A percentile compares a stretch with the other conserved stretches of the same genome.
phyloP scores from a whole-genome alignment of 2,329 filamentous ascomycete genomes.

The Colletotrichum liriopes region DNA sequence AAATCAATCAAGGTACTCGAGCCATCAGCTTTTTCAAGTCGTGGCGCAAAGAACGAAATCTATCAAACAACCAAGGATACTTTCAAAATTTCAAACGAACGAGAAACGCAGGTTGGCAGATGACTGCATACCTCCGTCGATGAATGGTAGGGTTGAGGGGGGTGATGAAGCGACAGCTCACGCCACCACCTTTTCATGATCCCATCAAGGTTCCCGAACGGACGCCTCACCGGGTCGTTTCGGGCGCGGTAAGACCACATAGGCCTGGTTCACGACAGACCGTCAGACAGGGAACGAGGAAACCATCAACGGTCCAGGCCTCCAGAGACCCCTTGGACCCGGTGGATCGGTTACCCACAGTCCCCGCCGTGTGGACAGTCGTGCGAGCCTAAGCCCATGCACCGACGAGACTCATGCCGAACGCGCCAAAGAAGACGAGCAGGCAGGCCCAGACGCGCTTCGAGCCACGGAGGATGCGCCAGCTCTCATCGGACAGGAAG shows the following conservation, averaged over 20 bases:
- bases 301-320: not conserved
- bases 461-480: conserved; percentile 68
- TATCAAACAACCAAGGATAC: not conserved
- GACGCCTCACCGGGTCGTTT: conserved; percentile 29
- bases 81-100: not conserved
- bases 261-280: not conserved
- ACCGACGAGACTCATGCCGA: conserved; percentile 75
- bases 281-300: not conserved
- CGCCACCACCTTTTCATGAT: not conserved
- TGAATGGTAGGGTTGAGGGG: not conserved
- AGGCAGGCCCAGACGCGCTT: conserved; percentile 69
- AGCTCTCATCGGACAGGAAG: conserved; percentile 77
- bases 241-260: not conserved
- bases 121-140: not conserved
- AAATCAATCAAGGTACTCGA: not conserved
- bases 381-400: conserved; percentile 68
- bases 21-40: not conserved
- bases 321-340: not conserved
- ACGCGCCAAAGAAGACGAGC: conserved; percentile 72
- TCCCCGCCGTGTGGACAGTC: not conserved
- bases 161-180: not conserved
- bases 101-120: not conserved
- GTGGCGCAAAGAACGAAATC: not conserved
- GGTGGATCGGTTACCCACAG: too few relatives aligned
- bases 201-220: not conserved